phyloP scores from a whole-genome alignment of 2,329 filamentous ascomycete species.

The Xylaria sp. region DNA sequence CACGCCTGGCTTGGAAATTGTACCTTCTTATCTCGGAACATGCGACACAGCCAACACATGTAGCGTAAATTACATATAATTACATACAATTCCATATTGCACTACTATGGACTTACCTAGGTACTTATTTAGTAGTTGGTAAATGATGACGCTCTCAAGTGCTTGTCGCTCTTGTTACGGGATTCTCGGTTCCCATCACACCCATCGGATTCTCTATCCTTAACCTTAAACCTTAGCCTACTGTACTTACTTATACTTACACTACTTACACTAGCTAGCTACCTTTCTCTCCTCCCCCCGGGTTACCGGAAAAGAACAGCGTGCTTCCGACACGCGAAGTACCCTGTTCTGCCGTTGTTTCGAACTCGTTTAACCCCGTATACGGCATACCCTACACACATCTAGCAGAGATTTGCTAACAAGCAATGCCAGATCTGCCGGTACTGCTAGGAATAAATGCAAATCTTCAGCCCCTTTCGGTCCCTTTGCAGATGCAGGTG shows the following conservation, averaged over 20 bases:
- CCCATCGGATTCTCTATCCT: neutral
- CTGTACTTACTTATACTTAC: too few species aligned
- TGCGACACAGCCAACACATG: constrained; percentile 20
- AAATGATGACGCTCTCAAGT: constrained; percentile 7
- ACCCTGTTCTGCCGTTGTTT: constrained; percentile 9
- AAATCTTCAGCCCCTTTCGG: constrained; percentile 18
- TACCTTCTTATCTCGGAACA: constrained; percentile 29
- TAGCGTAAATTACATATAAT: neutral
- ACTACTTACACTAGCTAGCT: neutral
- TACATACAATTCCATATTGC: too few species aligned
- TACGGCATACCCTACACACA: neutral
- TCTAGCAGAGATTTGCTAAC: neutral
- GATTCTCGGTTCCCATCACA: neutral
- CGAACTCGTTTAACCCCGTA: neutral
- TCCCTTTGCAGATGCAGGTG: neutral
- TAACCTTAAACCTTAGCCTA: neutral
- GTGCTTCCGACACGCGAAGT: constrained; percentile 27
- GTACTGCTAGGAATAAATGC: constrained; percentile 13
- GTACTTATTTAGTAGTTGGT: too few species aligned
- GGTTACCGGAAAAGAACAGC: constrained; percentile 26
- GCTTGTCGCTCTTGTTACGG: constrained; percentile 18
- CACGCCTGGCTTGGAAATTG: constrained; percentile 9
- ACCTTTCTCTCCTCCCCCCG: constrained; percentile 4
- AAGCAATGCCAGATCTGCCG: constrained; percentile 16
- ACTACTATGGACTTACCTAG: too few species aligned